These are phyloP conservation scores for Fusarium pseudograminearum DNA, from an alignment of 2,329 filamentous ascomycete genomes.

Conservation along the genomic window DNA sequence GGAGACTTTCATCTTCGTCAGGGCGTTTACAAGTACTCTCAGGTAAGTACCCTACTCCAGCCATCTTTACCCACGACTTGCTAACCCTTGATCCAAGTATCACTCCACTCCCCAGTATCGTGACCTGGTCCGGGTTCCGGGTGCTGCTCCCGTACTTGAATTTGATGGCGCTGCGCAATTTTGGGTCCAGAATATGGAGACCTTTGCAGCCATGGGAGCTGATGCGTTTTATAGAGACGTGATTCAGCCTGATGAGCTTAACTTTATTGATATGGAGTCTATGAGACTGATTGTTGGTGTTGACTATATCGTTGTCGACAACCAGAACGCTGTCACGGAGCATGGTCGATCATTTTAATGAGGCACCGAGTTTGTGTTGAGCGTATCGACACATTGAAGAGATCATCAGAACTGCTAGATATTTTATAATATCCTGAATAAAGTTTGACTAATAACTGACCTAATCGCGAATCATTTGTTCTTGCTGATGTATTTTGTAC, in stretches of 20 bases:
- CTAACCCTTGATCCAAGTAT: rapidly evolving
- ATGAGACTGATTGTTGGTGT: constrained; percentile 18
- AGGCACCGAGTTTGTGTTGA: no score
- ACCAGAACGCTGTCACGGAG: constrained; percentile 10
- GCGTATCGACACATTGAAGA: no score
- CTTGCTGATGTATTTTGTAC: not conserved
- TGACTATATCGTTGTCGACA: constrained; percentile 18
- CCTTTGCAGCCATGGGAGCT: not conserved
- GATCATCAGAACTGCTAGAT: no score
- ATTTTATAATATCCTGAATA: no score
- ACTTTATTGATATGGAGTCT: constrained; percentile 10
- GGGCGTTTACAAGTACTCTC: constrained; percentile 13
- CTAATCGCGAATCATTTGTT: no score
- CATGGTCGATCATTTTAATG: constrained; percentile 4
- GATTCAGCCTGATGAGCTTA: not conserved
- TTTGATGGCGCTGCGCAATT: constrained; percentile 15
- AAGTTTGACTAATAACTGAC: no score
- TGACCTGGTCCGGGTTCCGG: constrained; percentile 3
- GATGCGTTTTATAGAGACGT: constrained; percentile 5
- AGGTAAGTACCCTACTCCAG: not conserved
- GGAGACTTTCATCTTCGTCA: constrained; percentile 10
- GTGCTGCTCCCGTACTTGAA: constrained; percentile 1
- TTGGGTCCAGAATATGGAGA: constrained; percentile 17
- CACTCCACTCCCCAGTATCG: constrained; percentile 7
- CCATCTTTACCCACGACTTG: rapidly evolving